A percentile compares a stretch with the other conserved stretches of the same genome.
Conservation (phyloP, 805 yeast species). For the Torulaspora franciscae region DNA sequence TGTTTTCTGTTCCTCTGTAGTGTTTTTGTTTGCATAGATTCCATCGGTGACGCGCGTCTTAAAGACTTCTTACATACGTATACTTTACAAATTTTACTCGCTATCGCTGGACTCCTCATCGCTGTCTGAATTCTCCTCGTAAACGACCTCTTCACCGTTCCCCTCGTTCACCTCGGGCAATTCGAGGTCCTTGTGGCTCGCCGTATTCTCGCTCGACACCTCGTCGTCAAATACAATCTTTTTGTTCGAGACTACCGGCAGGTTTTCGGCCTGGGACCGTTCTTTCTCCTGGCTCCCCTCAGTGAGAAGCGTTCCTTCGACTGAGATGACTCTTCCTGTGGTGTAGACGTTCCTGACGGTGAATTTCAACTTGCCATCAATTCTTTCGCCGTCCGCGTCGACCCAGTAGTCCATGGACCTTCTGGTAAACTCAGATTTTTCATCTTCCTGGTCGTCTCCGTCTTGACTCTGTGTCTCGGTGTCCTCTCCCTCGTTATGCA, state of each 20-base stretch:
- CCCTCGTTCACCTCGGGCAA: slow-evolving; percentile 33
- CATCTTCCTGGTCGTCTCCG: slow-evolving; percentile 7
- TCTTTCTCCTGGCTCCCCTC: slow-evolving; percentile 22
- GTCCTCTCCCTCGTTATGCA: slow-evolving; percentile 67
- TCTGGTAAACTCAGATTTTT: slow-evolving; percentile 24
- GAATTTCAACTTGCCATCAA: slow-evolving; percentile 80
- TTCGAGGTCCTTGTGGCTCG: slow-evolving; percentile 35
- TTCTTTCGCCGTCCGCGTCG: slow-evolving; percentile 64
- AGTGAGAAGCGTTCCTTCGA: slow-evolving; percentile 75
- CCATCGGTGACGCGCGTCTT: slow-evolving; percentile 1
- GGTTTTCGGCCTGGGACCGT: slow-evolving; percentile 45
- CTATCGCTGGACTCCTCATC: slow-evolving; percentile 19
- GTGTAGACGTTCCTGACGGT: slow-evolving; percentile 66
- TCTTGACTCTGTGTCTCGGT: slow-evolving; percentile 13
- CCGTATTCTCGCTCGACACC: slow-evolving; percentile 35
- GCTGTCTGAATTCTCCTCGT: slow-evolving; percentile 33
- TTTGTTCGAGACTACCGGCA: slow-evolving; percentile 47
- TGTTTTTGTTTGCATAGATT: not conserved
- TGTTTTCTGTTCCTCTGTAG: not conserved
- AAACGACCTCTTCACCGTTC: slow-evolving; percentile 35
- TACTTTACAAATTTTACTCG: slow-evolving; percentile 5
- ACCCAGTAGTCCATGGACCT: slow-evolving; percentile 82
- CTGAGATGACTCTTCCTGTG: slow-evolving; percentile 75
- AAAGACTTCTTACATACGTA: not conserved
- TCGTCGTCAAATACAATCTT: slow-evolving; percentile 50